Conservation (phyloP, 2,329 filamentous ascomycete species). For the Fusarium luffae region DNA sequence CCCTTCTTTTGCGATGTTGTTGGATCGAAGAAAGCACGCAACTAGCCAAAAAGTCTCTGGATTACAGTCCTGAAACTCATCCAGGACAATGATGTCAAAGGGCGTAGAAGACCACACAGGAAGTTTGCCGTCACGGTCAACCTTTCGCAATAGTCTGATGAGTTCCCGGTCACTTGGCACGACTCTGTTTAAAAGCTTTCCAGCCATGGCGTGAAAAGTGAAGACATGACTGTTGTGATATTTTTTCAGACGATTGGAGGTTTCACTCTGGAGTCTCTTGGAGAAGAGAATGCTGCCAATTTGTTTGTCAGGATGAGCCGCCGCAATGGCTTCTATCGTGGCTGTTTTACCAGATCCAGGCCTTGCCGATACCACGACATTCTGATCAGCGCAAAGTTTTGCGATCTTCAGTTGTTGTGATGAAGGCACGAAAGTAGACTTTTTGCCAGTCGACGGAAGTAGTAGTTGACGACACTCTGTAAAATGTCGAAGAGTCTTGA, state of each 20-base stretch:
- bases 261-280: slow-evolving; percentile 44
- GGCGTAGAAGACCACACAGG: slow-evolving; percentile 39
- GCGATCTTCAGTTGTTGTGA: slow-evolving; percentile 43
- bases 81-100: slow-evolving; percentile 48
- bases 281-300: slow-evolving; percentile 46
- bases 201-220: slow-evolving; percentile 46
- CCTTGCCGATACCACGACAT: slow-evolving; percentile 49
- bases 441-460: background rate
- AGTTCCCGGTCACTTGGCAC: slow-evolving; percentile 36
- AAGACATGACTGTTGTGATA: slow-evolving; percentile 36
- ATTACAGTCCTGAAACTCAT: slow-evolving; percentile 50
- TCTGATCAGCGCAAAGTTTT: slow-evolving; percentile 36
- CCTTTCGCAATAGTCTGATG: slow-evolving; percentile 6
- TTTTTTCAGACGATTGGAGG: slow-evolving; percentile 33
- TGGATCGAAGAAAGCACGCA: slow-evolving; percentile 41
- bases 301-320: slow-evolving; percentile 33
- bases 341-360: slow-evolving; percentile 50
- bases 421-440: slow-evolving; percentile 35
- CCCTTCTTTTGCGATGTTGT: slow-evolving; percentile 26
- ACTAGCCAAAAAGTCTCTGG: slow-evolving; percentile 44
- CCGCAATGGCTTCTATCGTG: slow-evolving; percentile 47
- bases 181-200: slow-evolving; percentile 29
- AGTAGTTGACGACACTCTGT: background rate
- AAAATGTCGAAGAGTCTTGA: background rate
- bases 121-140: slow-evolving; percentile 4